phyloP scores from a whole-genome alignment of 116 monocot species.

The Iris pallida region DNA sequence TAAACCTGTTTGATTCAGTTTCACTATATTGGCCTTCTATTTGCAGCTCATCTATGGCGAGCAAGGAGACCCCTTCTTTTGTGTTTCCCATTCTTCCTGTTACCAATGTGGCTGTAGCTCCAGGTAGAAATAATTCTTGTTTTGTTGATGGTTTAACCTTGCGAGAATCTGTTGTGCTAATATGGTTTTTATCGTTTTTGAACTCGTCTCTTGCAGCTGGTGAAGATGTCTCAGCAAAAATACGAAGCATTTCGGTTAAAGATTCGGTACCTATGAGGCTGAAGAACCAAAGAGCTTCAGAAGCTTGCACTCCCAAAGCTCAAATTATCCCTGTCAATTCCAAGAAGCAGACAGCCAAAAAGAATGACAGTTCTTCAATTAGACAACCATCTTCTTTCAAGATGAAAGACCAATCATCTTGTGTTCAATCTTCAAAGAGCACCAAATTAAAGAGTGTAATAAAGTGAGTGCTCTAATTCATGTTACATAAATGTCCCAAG shows the following conservation, averaged over 20 bases:
- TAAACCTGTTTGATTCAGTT: slow-evolving; percentile 1
- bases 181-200: not conserved
- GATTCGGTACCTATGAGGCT: not conserved
- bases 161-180: not conserved
- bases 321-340: slow-evolving; percentile 3
- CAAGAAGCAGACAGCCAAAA: slow-evolving; percentile 37
- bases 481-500: no score
- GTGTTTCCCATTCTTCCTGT: slow-evolving; percentile 28
- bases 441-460: slow-evolving; percentile 22
- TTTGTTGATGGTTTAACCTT: not conserved
- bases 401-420: slow-evolving; percentile 14
- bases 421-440: slow-evolving; percentile 16
- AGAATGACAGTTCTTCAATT: slow-evolving; percentile 14
- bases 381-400: slow-evolving; percentile 24
- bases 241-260: not conserved
- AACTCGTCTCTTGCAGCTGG: not conserved
- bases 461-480: slow-evolving; percentile 17
- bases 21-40: not conserved
- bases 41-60: slow-evolving; percentile 12
- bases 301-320: slow-evolving; percentile 12
- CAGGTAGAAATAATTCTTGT: slow-evolving; percentile 18
- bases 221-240: not conserved
- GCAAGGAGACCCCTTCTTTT: slow-evolving; percentile 21
- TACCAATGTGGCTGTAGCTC: not conserved
- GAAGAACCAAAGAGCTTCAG: slow-evolving; percentile 8